Base-by-base conservation (phyloP, 1,284 basidiomycete species). In the Ustilago lituana region DNA sequence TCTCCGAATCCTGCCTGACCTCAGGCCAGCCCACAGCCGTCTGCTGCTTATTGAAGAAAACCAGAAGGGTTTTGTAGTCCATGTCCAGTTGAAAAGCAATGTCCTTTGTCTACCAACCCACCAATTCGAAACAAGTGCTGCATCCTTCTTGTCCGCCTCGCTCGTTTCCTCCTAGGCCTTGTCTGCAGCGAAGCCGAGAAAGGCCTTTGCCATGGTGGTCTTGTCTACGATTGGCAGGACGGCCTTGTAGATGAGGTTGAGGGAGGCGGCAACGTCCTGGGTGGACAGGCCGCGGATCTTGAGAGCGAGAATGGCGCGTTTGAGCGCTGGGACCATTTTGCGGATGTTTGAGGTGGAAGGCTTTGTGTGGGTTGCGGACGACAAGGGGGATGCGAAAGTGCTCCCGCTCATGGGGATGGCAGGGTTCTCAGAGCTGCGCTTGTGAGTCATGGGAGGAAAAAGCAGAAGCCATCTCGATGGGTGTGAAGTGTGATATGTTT, bases 61-160 rank as follows among this genome's bases (percentile, higher is more conserved):
- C 24, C 60, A 53, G 57, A 8, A 50, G 20, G 2, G 37, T 44
- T 38, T 53, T 52, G 54, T 64, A 64, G 32, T 64, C 57, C 32
- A 57, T 47, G 20, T 53, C 45, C 7, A 64, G 54, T 29, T n/a
- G n/a, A 7, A 24, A 19, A 8, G 61, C 36, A 33, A 64, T 64
- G 14, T 56, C 45, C 26, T 35, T 57, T 14, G 43, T 47, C n/a
- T 37, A 22, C 43, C 43, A 47, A 4, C 60, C 61, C 12, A 23
- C 10, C 19, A 56, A 38, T 29, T 64, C 52, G 29, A 64, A 12
- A 38, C 26, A n/a, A 51, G 33, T 0, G 61, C 61, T 8, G 49
- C 48, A 1, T 64, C 33, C 22, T 36, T 56, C 27, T 51, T 49
- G 3, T 64, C 60, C 3, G 38, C 23, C 4, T 52, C 53, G 17